Conservation (phyloP, 805 yeast genomes). For the Lipomyces kockii region DNA sequence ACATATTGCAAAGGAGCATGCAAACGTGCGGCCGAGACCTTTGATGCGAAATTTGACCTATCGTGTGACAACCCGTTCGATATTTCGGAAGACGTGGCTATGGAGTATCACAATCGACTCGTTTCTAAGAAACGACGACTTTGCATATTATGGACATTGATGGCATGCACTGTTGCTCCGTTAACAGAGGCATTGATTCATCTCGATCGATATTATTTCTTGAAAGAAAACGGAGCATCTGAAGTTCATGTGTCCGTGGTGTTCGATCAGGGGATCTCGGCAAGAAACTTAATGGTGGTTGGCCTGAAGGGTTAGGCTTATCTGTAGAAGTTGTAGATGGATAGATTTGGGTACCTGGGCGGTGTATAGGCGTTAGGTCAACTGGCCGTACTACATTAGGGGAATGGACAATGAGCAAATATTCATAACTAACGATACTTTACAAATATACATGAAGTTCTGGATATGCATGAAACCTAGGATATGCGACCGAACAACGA, state of each 20-base stretch:
- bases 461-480: not conserved
- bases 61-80: conserved; percentile 18
- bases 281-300: conserved; percentile 36
- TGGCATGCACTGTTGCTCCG: conserved; percentile 37
- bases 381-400: not conserved
- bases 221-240: conserved; percentile 29
- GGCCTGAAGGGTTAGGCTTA: conserved; percentile 21
- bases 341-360: too few species aligned
- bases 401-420: not conserved
- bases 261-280: conserved; percentile 35
- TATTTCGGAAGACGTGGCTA: conserved; percentile 21
- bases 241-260: conserved; percentile 32
- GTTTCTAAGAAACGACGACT: conserved; percentile 29
- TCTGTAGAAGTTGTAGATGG: not conserved
- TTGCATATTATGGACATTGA: conserved; percentile 37
- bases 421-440: not conserved
- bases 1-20: conserved; percentile 37
- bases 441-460: not conserved
- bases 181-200: conserved; percentile 37
- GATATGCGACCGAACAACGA: not conserved
- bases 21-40: conserved; percentile 22
- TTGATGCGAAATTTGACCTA: not conserved
- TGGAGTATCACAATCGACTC: conserved; percentile 13
- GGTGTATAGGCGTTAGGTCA: not conserved
- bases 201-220: conserved; percentile 33